Evolutionary conservation across 169 alveolate genomes (phyloP).

Genomic region (Babesia bigemina): DNA sequence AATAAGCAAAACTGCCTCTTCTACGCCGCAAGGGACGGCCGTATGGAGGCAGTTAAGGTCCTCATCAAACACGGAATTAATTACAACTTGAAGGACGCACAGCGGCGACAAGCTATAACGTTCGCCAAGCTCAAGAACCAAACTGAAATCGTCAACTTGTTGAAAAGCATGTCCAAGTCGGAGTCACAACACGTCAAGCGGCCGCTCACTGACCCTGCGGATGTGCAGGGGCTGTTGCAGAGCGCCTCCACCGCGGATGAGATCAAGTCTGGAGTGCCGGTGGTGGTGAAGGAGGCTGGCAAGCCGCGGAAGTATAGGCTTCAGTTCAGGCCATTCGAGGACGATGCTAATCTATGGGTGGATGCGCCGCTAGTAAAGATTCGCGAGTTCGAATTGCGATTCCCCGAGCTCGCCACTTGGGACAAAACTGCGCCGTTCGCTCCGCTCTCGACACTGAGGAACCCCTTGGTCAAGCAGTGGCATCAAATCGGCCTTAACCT

Average conservation of each 20-base stretch:
- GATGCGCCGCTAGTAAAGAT: slow-evolving; percentile 84
- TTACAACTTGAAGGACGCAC: slow-evolving; percentile 84
- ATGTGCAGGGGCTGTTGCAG: slow-evolving; percentile 18
- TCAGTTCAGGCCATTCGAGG: slow-evolving; percentile 79
- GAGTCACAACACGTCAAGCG: slow-evolving; percentile 11
- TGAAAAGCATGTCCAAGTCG: slow-evolving; percentile 62
- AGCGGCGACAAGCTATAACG: slow-evolving; percentile 86
- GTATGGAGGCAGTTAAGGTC: slow-evolving; percentile 86
- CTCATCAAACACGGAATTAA: slow-evolving; percentile 87
- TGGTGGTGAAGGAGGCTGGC: slow-evolving; percentile 14
- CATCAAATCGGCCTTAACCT: slow-evolving; percentile 71
- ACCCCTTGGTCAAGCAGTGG: slow-evolving; percentile 84
- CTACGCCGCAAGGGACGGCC: slow-evolving; percentile 91
- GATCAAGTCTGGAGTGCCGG: slow-evolving; percentile 53
- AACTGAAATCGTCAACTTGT: slow-evolving; percentile 80
- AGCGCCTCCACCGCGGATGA: slow-evolving; percentile 3
- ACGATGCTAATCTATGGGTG: slow-evolving; percentile 80
- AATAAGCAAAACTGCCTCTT: slow-evolving; percentile 88
- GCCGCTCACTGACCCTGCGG: slow-evolving; percentile 22
- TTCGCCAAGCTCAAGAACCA: slow-evolving; percentile 89
- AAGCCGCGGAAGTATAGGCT: slow-evolving; percentile 75
- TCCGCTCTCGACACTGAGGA: slow-evolving; percentile 69
- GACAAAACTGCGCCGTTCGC: slow-evolving; percentile 71
- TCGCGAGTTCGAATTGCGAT: slow-evolving; percentile 80
- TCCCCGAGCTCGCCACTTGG: slow-evolving; percentile 86